Base-by-base conservation (phyloP, 1,139 yeast genomes). In the Magnusiomyces paraingens region DNA sequence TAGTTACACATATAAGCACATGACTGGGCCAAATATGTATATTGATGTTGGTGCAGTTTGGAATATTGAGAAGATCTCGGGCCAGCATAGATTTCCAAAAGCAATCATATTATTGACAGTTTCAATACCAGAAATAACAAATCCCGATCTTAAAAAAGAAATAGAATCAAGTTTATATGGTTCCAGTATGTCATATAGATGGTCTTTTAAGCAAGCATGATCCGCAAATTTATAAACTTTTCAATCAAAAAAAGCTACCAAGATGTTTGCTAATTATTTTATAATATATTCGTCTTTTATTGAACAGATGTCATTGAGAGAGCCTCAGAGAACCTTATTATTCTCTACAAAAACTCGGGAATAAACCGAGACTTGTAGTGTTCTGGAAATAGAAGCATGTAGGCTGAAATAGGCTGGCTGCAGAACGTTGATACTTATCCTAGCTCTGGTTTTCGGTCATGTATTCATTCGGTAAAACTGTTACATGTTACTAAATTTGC, bases 31-130 rank as follows among this genome's bases (percentile, higher is more conserved):
- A 5, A 44, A 44, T n/a, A 15, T 18, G 38, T 44, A 44, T 11
- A 26, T 21, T 8, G 18, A 17, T 11, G 10, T 20, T 2, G 47
- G 47, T 2, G 38, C 35, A 2, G 47, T 14, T 22, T 44, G 21
- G 18, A 44, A 44, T 6, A 44, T 35, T 14, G 21, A 18, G 12
- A 44, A 44, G 26, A 44, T 15, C 14, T 44, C 47, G 2, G 32
- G n/a, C 47, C 47, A 44, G 38, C 38, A 15, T 11, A 44, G 38
- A 17, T 44, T 38, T 6, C 47, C 47, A 44, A 44, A 44, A 10
- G 47, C 26, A 44, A 44, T 26, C 47, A 44, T 44, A 14, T 22
- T 26, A 8, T 26, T 8, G 32, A 26, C 32, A 8, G 32, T 36
- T 17, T 10, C 10, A n/a, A 20, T 21, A 2, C 15, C 38, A 2